phyloP scores from a whole-genome alignment of 2,329 filamentous ascomycete genomes.

The Rosellinia necatrix region DNA sequence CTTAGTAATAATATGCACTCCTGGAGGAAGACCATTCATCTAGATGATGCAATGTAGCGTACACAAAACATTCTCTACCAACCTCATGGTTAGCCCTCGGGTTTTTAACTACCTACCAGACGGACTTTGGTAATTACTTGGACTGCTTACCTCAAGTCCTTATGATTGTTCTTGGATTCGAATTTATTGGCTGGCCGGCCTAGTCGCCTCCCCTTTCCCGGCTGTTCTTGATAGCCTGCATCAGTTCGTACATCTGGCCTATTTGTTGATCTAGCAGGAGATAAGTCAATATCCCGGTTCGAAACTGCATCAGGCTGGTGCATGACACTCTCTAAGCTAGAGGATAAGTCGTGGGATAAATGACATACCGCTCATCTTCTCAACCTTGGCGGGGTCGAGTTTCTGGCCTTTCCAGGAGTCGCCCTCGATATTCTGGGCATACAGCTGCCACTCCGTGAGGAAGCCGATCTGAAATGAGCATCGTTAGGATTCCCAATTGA shows the following conservation, averaged over 20 bases:
- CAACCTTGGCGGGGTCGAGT: slow-evolving; percentile 80
- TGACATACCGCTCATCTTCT: slow-evolving; percentile 87
- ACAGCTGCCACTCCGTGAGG: slow-evolving; percentile 93
- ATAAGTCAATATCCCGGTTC: slow-evolving; percentile 11
- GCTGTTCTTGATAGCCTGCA: slow-evolving; percentile 72
- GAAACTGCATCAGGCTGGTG: not conserved
- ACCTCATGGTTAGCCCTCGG: no score
- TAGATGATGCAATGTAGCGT: no score
- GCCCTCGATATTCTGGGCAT: slow-evolving; percentile 90
- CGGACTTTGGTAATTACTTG: no score
- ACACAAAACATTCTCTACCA: no score
- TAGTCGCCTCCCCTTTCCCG: slow-evolving; percentile 30
- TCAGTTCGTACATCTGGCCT: slow-evolving; percentile 90
- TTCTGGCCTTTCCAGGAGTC: slow-evolving; percentile 83
- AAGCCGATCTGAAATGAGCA: slow-evolving; percentile 77
- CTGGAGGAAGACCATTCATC: no score
- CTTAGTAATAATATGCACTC: no score
- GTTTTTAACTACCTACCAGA: no score
- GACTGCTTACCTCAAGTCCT: no score
- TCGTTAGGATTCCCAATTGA: not conserved
- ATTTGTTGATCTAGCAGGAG: slow-evolving; percentile 78
- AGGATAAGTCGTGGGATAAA: not conserved
- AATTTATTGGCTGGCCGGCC: not conserved
- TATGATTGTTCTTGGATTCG: no score
- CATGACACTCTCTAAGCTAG: not conserved